Evolutionary conservation across 495 filamentous ascomycete genomes (phyloP).

Genomic region (Podospora sp.): DNA sequence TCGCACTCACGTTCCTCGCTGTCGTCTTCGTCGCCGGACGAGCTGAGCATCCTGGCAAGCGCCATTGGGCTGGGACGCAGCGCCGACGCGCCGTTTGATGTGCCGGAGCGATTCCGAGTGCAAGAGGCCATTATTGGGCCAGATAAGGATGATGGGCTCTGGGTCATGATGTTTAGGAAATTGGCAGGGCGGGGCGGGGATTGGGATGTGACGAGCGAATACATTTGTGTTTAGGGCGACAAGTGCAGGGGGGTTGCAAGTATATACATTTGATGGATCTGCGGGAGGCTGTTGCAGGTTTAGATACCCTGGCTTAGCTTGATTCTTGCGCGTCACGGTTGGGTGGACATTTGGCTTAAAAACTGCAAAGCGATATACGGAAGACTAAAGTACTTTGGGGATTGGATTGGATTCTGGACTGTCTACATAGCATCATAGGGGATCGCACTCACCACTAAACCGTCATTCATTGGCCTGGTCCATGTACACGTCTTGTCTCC

Average conservation of each 20-base stretch:
- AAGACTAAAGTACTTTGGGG: background rate
- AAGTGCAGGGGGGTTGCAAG: background rate
- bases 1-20: background rate
- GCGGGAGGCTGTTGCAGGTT: background rate
- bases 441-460: background rate
- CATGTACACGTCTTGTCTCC: too few species aligned
- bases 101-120: slow-evolving; percentile 36
- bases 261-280: background rate
- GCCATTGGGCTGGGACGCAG: slow-evolving; percentile 13
- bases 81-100: slow-evolving; percentile 35
- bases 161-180: slow-evolving; percentile 38
- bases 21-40: slow-evolving; percentile 4
- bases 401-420: background rate
- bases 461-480: background rate
- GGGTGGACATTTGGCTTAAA: background rate
- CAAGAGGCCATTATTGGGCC: slow-evolving; percentile 33
- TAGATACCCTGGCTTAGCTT: slow-evolving; percentile 9
- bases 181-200: slow-evolving; percentile 28
- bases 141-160: slow-evolving; percentile 36
- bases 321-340: background rate
- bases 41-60: background rate
- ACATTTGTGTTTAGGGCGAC: slow-evolving; percentile 27
- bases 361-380: background rate
- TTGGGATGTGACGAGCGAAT: slow-evolving; percentile 37
- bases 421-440: background rate